phyloP scores from a whole-genome alignment of 2,329 filamentous ascomycete genomes.

The Nigrospora sphaerica region DNA sequence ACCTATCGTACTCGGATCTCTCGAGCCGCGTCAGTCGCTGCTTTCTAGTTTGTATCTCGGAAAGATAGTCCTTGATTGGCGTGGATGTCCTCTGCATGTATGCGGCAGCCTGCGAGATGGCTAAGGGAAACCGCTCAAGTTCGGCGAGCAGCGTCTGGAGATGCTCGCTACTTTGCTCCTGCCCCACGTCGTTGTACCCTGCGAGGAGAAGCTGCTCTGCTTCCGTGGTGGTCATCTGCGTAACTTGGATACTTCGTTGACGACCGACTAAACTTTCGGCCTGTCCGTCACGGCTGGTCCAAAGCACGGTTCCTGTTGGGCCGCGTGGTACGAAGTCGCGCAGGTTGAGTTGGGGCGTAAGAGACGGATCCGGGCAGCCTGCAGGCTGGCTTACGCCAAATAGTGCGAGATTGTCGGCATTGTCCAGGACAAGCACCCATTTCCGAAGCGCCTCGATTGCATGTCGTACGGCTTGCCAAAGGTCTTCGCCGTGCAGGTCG shows the following conservation, averaged over 20 bases:
- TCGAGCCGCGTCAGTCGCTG: slow-evolving; percentile 14
- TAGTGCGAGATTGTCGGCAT: slow-evolving; percentile 21
- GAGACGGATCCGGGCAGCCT: neutral
- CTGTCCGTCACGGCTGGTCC: slow-evolving; percentile 23
- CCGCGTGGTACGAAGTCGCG: slow-evolving; percentile 16
- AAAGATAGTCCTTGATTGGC: slow-evolving; percentile 16
- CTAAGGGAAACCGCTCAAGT: slow-evolving; percentile 21
- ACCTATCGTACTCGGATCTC: slow-evolving; percentile 14
- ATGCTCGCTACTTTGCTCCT: neutral
- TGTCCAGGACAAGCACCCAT: slow-evolving; percentile 27
- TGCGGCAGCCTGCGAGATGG: slow-evolving; percentile 22
- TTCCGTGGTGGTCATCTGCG: slow-evolving; percentile 13
- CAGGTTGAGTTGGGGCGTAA: slow-evolving; percentile 3
- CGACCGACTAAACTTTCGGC: slow-evolving; percentile 14
- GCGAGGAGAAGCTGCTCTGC: slow-evolving; percentile 8
- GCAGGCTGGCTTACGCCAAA: slow-evolving; percentile 12
- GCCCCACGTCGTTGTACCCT: neutral
- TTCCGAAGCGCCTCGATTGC: slow-evolving; percentile 8
- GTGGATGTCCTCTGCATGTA: slow-evolving; percentile 21
- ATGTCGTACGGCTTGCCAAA: slow-evolving; percentile 6
- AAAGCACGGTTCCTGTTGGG: slow-evolving; percentile 18
- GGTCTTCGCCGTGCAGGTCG: neutral
- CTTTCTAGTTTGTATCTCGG: slow-evolving; percentile 11
- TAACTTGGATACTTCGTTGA: slow-evolving; percentile 13
- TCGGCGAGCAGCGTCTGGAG: slow-evolving; percentile 11